A percentile compares a stretch with the other conserved stretches of the same genome.
Evolutionary conservation across 768 basidiomycete genomes (phyloP).

Genomic region (Dioszegia aurantiaca): DNA sequence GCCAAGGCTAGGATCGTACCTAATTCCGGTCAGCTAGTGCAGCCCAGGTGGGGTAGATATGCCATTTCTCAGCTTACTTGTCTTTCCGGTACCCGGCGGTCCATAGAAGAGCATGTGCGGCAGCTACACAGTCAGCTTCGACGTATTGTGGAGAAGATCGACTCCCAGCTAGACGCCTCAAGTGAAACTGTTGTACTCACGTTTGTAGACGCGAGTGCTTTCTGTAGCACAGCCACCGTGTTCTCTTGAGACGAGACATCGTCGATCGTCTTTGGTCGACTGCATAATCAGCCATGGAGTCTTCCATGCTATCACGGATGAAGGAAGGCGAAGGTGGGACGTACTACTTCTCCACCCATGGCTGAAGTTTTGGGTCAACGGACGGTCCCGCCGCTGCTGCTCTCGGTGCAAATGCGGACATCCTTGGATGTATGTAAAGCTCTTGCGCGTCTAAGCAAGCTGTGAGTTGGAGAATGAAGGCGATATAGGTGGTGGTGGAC

Average conservation of each 20-base stretch:
- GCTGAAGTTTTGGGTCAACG: slow-evolving; percentile 45
- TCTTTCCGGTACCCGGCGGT: slow-evolving; percentile 97
- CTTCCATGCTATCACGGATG: slow-evolving; percentile 5
- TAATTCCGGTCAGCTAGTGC: slow-evolving; percentile 18
- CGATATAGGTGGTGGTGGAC: too few species aligned
- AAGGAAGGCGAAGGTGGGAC: slow-evolving; percentile 35
- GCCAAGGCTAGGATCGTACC: slow-evolving; percentile 90
- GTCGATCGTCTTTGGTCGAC: slow-evolving; percentile 95
- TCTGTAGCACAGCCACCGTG: slow-evolving; percentile 83
- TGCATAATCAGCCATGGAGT: slow-evolving; percentile 52
- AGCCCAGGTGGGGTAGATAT: too few species aligned
- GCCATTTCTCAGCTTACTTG: slow-evolving; percentile 55
- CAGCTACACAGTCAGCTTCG: slow-evolving; percentile 58
- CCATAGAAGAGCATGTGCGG: slow-evolving; percentile 99
- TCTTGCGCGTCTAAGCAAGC: too few species aligned
- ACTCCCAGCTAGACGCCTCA: too few species aligned
- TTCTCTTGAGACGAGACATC: slow-evolving; percentile 98
- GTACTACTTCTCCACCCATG: slow-evolving; percentile 99
- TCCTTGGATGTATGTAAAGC: too few species aligned
- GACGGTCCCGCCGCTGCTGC: slow-evolving; percentile 25
- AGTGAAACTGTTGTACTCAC: slow-evolving; percentile 54
- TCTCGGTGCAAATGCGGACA: slow-evolving; percentile 17
- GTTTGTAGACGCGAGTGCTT: slow-evolving; percentile 88
- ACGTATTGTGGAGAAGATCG: not conserved
- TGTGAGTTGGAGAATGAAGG: too few species aligned